phyloP scores from a whole-genome alignment of 768 basidiomycete genomes.

The Serendipita sp. region DNA sequence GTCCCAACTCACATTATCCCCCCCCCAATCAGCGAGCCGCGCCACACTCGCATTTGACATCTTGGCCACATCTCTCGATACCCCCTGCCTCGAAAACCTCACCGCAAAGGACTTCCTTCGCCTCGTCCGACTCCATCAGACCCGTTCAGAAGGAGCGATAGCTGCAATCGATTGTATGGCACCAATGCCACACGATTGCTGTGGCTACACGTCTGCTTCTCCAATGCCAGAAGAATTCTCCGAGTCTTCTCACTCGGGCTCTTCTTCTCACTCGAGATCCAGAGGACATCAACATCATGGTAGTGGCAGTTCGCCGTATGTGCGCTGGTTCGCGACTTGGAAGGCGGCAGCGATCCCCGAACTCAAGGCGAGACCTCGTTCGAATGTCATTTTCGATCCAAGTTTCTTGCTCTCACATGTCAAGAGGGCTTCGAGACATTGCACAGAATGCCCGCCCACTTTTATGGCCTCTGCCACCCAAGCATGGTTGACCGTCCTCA shows the following conservation, averaged over 20 bases:
- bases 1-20: not conserved
- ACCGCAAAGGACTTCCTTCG: not conserved
- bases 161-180: not conserved
- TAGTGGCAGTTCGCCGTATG: not conserved
- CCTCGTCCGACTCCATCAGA: not conserved
- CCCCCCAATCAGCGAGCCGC: not conserved
- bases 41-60: conserved; percentile 2
- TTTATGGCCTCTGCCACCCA: not conserved
- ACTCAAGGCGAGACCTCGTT: not conserved
- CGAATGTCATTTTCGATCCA: not conserved
- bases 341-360: not conserved
- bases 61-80: not conserved
- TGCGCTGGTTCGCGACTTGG: not conserved
- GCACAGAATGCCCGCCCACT: not conserved
- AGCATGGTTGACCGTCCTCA: not conserved
- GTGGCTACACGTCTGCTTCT: not conserved
- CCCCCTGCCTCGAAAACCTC: conserved; percentile 3
- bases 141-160: not conserved
- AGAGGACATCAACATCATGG: too few relatives aligned
- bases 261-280: not conserved
- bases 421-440: not conserved
- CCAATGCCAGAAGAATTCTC: not conserved
- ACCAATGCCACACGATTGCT: conserved; percentile 5
- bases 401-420: not conserved
- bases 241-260: not conserved